Conservation (phyloP, 371 early-diverging fungal genomes). For the Nematocida ironsii region DNA sequence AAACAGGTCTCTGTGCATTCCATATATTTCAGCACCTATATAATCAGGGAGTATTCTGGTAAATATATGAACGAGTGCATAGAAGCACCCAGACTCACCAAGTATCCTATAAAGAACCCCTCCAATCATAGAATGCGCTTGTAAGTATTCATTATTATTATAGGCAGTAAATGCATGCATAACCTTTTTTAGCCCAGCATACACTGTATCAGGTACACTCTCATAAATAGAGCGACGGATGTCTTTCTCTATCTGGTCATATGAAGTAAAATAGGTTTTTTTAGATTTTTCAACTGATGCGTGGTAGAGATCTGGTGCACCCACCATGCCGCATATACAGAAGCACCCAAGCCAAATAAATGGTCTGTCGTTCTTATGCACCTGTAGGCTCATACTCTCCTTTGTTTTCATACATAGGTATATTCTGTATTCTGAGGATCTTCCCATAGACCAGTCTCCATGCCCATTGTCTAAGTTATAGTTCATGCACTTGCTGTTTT, state of each 20-base stretch:
- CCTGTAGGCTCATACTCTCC: not conserved
- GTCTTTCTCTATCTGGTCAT: constrained; percentile 52
- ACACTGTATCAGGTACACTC: not conserved
- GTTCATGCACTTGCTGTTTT: not conserved
- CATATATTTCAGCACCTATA: constrained; percentile 46
- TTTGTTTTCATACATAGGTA: constrained; percentile 5
- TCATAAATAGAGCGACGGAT: constrained; percentile 3
- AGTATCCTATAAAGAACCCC: constrained; percentile 31
- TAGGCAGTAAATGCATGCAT: constrained; percentile 23
- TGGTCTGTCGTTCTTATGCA: constrained; percentile 24
- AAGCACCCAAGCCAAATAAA: constrained; percentile 42
- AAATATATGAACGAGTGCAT: constrained; percentile 39
- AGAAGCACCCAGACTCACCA: constrained; percentile 37
- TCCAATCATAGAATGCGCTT: constrained; percentile 46
- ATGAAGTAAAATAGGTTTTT: not conserved
- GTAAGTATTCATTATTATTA: constrained; percentile 35
- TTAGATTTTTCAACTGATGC: not conserved
- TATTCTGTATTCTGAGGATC: constrained; percentile 31
- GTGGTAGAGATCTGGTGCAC: not conserved
- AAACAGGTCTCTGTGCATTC: constrained; percentile 35
- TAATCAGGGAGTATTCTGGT: constrained; percentile 42
- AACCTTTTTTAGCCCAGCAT: constrained; percentile 21
- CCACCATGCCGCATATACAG: constrained; percentile 34
- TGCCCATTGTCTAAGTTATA: not conserved
- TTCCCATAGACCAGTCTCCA: constrained; percentile 19